Percentiles rank a stretch among this genome's conserved stretches.
Evolutionary conservation across 2,329 filamentous ascomycete genomes (phyloP).

Genomic region (Calonectria fujianensis): DNA sequence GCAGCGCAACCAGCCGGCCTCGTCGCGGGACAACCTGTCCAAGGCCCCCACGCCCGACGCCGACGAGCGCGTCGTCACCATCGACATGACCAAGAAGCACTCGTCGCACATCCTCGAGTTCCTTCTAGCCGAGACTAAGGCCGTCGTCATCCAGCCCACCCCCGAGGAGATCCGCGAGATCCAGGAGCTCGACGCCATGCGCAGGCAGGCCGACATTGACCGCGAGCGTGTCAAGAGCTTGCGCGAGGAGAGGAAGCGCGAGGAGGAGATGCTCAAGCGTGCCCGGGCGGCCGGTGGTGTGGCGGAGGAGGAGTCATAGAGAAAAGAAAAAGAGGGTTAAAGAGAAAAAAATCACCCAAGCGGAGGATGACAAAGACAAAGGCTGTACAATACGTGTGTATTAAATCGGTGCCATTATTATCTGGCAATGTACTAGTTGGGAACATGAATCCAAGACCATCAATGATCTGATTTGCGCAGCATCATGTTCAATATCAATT

Average conservation of each 20-base stretch:
- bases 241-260: constrained; percentile 75
- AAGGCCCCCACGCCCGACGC: constrained; percentile 69
- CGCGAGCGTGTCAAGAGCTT: constrained; percentile 71
- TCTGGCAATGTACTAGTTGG: constrained; percentile 56
- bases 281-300: constrained; percentile 63
- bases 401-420: constrained; percentile 47
- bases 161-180: constrained; percentile 76
- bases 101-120: constrained; percentile 78
- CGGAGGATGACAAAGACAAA: constrained; percentile 37
- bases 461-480: constrained; percentile 31
- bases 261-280: constrained; percentile 71
- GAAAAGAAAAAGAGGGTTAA: not conserved
- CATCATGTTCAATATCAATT: not conserved
- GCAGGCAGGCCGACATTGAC: constrained; percentile 71
- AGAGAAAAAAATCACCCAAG: not conserved
- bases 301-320: constrained; percentile 56
- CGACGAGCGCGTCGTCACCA: constrained; percentile 70
- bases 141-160: constrained; percentile 73
- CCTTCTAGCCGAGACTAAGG: constrained; percentile 78
- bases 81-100: constrained; percentile 79
- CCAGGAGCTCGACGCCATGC: constrained; percentile 73
- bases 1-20: constrained; percentile 64
- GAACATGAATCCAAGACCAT: constrained; percentile 48
- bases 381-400: constrained; percentile 58
- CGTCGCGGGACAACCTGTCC: constrained; percentile 68